Evolutionary conservation across 2,329 filamentous ascomycete species (phyloP).

Genomic region (Fusarium compactum): DNA sequence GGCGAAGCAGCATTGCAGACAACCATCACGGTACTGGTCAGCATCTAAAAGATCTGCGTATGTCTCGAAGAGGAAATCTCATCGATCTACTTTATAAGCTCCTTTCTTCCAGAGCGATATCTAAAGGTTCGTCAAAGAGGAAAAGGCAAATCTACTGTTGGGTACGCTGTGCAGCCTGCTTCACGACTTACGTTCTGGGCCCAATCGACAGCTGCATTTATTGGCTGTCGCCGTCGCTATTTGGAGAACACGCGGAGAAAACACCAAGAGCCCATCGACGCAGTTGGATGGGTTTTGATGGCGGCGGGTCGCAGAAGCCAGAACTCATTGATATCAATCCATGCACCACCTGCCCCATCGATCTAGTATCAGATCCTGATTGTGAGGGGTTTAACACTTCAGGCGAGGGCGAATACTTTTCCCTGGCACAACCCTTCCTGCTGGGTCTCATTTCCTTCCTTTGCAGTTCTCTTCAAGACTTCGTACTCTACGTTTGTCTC

Average conservation of each 20-base stretch:
- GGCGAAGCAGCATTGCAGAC: too few species aligned
- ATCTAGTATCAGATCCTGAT: too few species aligned
- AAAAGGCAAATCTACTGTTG: too few species aligned
- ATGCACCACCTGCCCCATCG: background rate
- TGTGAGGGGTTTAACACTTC: too few species aligned
- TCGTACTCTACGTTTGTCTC: background rate
- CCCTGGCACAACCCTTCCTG: background rate
- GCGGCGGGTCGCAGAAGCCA: background rate
- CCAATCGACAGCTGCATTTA: background rate
- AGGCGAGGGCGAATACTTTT: too few species aligned
- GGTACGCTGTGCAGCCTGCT: background rate
- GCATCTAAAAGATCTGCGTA: too few species aligned
- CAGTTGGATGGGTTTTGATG: background rate
- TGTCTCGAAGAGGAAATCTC: too few species aligned
- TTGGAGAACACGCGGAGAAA: background rate
- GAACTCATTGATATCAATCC: background rate
- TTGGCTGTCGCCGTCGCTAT: background rate
- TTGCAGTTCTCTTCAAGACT: background rate
- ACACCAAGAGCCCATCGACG: background rate
- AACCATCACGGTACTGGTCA: too few species aligned
- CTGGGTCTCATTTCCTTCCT: background rate
- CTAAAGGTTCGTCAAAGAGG: too few species aligned
- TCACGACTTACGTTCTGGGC: background rate
- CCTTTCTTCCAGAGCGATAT: too few species aligned
- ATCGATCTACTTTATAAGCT: too few species aligned